Percentiles rank a stretch among this genome's conserved stretches.
phyloP scores from a whole-genome alignment of 208 protist species.

The Trypanosoma grayi region DNA sequence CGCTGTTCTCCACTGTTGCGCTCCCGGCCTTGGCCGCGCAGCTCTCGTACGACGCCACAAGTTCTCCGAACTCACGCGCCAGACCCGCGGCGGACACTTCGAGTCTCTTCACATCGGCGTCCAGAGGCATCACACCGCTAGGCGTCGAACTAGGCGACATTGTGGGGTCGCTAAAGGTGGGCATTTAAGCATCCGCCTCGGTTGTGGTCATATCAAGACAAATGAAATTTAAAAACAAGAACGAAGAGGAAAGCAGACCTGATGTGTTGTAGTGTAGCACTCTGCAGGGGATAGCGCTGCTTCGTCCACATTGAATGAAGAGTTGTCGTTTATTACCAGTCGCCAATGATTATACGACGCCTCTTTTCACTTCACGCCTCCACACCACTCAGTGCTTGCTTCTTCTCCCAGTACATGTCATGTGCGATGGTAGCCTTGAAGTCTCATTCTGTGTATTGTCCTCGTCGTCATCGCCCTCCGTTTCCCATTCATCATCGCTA shows the following conservation, averaged over 20 bases:
- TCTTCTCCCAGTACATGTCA: slow-evolving; percentile 18
- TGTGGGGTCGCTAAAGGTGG: background rate
- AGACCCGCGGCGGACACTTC: background rate
- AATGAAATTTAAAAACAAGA: background rate
- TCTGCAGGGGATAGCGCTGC: background rate
- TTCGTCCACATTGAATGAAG: background rate
- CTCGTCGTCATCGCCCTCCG: slow-evolving; percentile 8
- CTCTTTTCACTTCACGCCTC: background rate
- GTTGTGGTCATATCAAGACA: background rate
- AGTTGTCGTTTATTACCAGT: background rate
- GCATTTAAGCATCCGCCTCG: background rate
- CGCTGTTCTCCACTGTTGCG: slow-evolving; percentile 8
- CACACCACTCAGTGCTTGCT: slow-evolving; percentile 33
- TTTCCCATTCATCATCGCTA: slow-evolving; percentile 18
- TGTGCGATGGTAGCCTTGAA: background rate
- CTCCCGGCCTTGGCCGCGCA: background rate
- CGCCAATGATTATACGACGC: background rate
- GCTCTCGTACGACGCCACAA: slow-evolving; percentile 4
- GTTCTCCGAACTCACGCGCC: background rate
- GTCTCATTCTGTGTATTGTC: slow-evolving; percentile 33
- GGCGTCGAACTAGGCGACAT: background rate
- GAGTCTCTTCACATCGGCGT: background rate
- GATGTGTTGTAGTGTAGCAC: background rate
- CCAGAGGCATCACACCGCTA: background rate
- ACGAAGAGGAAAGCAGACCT: background rate